Evolutionary conservation across 140 eudicot genomes (phyloP).

Genomic region (Senecio squalidus): DNA sequence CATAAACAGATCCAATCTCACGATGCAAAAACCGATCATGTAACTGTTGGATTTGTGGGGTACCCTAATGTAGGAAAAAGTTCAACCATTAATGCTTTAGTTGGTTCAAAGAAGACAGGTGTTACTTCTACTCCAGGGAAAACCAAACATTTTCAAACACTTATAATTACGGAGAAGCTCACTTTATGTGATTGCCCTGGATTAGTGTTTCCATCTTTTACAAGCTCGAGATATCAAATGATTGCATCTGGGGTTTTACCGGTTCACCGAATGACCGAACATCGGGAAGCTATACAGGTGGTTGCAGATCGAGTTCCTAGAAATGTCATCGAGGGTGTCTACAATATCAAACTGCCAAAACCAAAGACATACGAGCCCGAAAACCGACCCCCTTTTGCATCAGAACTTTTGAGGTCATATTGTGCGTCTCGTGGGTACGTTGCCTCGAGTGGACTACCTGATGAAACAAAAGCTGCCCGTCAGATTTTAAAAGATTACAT

Average conservation of each 20-base stretch:
- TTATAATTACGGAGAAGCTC: slow-evolving; percentile 67
- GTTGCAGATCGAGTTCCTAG: slow-evolving; percentile 80
- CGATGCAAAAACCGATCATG: slow-evolving; percentile 29
- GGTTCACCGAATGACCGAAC: slow-evolving; percentile 86
- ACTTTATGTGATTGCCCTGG: slow-evolving; percentile 96
- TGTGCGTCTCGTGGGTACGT: slow-evolving; percentile 95
- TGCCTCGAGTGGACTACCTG: slow-evolving; percentile 84
- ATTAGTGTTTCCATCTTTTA: slow-evolving; percentile 87
- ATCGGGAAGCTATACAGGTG: slow-evolving; percentile 81
- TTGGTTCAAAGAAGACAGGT: slow-evolving; percentile 77
- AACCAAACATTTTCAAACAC: slow-evolving; percentile 94
- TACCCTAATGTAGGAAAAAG: slow-evolving; percentile 96
- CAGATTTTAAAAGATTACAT: slow-evolving; percentile 75
- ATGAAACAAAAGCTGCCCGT: slow-evolving; percentile 89
- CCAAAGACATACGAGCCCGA: slow-evolving; percentile 81
- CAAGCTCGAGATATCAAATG: slow-evolving; percentile 95
- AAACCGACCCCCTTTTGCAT: slow-evolving; percentile 66
- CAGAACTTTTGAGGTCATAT: slow-evolving; percentile 68
- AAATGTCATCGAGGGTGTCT: slow-evolving; percentile 44
- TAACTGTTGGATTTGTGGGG: slow-evolving; percentile 91
- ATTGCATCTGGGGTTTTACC: slow-evolving; percentile 93
- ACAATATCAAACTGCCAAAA: slow-evolving; percentile 69
- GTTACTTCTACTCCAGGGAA: slow-evolving; percentile 95
- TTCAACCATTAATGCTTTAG: slow-evolving; percentile 93
- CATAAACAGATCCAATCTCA: not conserved